Conservation (phyloP, 2,329 filamentous ascomycete species). For the Epichloe amarillans region DNA sequence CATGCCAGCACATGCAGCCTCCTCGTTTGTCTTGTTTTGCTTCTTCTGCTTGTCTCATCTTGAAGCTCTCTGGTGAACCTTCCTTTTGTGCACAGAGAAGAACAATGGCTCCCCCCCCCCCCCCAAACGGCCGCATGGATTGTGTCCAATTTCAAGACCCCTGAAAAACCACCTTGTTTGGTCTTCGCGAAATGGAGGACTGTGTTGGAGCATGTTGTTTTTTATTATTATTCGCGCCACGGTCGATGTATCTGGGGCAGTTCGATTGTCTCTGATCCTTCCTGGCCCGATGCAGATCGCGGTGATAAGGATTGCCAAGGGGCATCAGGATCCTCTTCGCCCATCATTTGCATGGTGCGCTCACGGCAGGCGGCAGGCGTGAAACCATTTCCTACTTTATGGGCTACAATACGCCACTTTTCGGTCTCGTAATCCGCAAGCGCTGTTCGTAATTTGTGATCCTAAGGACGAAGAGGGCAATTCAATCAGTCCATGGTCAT, state of each 20-base stretch:
- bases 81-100: too few species aligned
- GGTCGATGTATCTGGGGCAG: constrained; percentile 10
- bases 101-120: too few species aligned
- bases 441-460: constrained; percentile 62
- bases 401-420: constrained; percentile 83
- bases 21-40: too few species aligned
- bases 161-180: neutral
- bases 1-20: neutral
- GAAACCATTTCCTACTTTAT: constrained; percentile 82
- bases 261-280: constrained; percentile 9
- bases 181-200: neutral
- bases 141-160: neutral
- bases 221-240: constrained; percentile 5
- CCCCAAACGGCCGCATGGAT: neutral
- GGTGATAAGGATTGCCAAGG: constrained; percentile 45
- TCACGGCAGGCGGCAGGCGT: constrained; percentile 79
- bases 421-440: constrained; percentile 81
- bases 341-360: constrained; percentile 51
- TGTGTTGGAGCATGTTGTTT: neutral
- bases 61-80: too few species aligned
- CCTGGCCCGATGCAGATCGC: constrained; percentile 18
- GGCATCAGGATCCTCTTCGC: constrained; percentile 27
- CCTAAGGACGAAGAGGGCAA: constrained; percentile 31
- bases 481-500: neutral
- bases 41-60: too few species aligned